These are phyloP conservation scores for Eragrostis nindensis DNA, from an alignment of 176 grass and related monocot genomes.

Conservation along the genomic window DNA sequence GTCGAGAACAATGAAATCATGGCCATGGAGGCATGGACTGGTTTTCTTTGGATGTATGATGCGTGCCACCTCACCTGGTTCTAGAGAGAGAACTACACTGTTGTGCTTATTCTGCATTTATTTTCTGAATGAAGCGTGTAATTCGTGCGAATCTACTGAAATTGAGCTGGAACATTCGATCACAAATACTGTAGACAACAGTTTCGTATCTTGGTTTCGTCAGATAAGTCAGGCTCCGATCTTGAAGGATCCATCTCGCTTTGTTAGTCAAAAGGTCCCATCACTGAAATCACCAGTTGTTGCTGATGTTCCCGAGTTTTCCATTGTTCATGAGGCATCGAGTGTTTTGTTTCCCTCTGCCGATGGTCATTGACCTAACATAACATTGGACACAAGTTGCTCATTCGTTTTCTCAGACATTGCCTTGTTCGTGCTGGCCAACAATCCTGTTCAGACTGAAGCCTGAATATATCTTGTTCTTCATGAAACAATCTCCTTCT, in stretches of 20 bases:
- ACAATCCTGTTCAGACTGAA: neutral
- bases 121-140: neutral
- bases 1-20: neutral
- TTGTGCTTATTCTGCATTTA: neutral
- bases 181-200: conserved; percentile 20
- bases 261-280: conserved; percentile 31
- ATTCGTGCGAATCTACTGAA: neutral
- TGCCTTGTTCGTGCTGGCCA: conserved; percentile 18
- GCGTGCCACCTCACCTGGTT: too few relatives aligned
- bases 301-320: conserved; percentile 25
- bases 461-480: neutral
- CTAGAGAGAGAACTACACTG: too few relatives aligned
- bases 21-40: neutral
- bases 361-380: conserved; percentile 21
- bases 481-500: conserved; percentile 19
- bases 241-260: conserved; percentile 27
- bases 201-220: neutral
- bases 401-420: neutral
- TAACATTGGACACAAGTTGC: neutral
- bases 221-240: conserved; percentile 18
- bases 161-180: conserved; percentile 7
- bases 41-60: too few relatives aligned
- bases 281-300: conserved; percentile 24
- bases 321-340: neutral
- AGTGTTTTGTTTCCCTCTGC: conserved; percentile 3